phyloP scores from a whole-genome alignment of 805 yeast genomes.

The Priceomyces carsonii region DNA sequence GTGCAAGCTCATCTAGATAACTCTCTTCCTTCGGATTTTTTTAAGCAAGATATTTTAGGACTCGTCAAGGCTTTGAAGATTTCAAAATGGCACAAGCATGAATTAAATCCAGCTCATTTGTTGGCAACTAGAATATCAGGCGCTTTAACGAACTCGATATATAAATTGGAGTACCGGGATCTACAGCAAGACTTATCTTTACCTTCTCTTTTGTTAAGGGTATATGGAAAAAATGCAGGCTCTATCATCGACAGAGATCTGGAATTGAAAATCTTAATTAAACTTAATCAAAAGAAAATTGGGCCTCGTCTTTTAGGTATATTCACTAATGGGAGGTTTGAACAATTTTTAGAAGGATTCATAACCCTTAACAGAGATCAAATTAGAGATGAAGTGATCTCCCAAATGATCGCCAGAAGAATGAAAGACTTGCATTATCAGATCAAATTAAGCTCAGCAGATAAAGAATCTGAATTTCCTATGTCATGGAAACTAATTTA shows the following conservation, averaged over 20 bases:
- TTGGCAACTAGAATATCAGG: slow-evolving; percentile 75
- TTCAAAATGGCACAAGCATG: slow-evolving; percentile 75
- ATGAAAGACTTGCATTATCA: slow-evolving; percentile 93
- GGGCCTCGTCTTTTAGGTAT: slow-evolving; percentile 91
- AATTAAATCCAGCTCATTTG: slow-evolving; percentile 41
- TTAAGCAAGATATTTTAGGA: slow-evolving; percentile 75
- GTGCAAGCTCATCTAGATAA: slow-evolving; percentile 69
- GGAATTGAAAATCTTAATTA: slow-evolving; percentile 71
- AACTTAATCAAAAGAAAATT: slow-evolving; percentile 73
- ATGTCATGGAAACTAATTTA: slow-evolving; percentile 65
- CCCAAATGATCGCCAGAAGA: slow-evolving; percentile 88
- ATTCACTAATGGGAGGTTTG: slow-evolving; percentile 89
- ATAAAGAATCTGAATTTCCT: slow-evolving; percentile 57
- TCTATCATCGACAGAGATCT: slow-evolving; percentile 81
- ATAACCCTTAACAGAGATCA: slow-evolving; percentile 71
- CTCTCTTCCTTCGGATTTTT: slow-evolving; percentile 77
- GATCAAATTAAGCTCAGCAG: slow-evolving; percentile 61
- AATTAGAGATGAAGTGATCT: slow-evolving; percentile 71
- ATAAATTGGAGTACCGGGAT: slow-evolving; percentile 61
- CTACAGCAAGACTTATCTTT: slow-evolving; percentile 34
- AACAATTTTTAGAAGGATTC: slow-evolving; percentile 86
- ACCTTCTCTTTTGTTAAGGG: slow-evolving; percentile 70
- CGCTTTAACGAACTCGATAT: slow-evolving; percentile 90
- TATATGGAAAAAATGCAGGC: slow-evolving; percentile 87
- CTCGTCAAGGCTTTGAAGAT: slow-evolving; percentile 64